Evolutionary conservation across 176 grass and related monocot genomes (phyloP), one percentile per base, ranked within the genome.

Genomic region (Zea luxurians): DNA sequence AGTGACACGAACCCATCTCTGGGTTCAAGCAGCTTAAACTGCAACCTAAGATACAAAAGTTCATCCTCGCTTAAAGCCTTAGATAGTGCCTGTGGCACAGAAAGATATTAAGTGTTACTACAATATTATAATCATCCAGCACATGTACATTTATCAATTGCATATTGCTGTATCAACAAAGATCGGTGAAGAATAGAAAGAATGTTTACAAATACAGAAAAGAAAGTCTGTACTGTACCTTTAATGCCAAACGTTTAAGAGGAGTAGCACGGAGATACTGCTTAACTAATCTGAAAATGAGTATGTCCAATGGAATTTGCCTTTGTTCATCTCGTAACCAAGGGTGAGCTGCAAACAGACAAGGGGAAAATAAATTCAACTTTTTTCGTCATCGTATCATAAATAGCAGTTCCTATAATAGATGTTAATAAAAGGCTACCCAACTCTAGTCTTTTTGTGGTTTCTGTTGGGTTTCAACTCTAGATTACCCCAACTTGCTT

Each of bases 61-160:
- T 99, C 96, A 61, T 99, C 92, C 16, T 95, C 92, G 55, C 81
- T 87, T 69, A 99, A 82, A 86, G 92, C 88, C 82, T 93, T 99
- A 10, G 96, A 95, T 15, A 99, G 78, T 48, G 92, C 96, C 96
- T 99, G 88, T 54, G 45, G 42, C 61, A 77, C 75, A 81, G 45
- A 84, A 52, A 38, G 4, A 71, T 47, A 47, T 13, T 65, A 88
- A 65, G 20, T 70, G 68, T 57, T 34, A 81, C 40, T 70, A 50
- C 11, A 49, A 7, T 46, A 47, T 27, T 27, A 27, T 27, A 27
- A 27, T 27, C 37, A 58, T 34, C 37, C 7, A 46, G 34, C 15
- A 17, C 47, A 69, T 75, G 21, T 64, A 79, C 21, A 75, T 84
- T 79, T 70, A 63, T 82, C 52, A 78, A 48, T 10, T 66, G 18